Base-by-base conservation (phyloP, 345 rosid species). In the Dovyalis caffra region DNA sequence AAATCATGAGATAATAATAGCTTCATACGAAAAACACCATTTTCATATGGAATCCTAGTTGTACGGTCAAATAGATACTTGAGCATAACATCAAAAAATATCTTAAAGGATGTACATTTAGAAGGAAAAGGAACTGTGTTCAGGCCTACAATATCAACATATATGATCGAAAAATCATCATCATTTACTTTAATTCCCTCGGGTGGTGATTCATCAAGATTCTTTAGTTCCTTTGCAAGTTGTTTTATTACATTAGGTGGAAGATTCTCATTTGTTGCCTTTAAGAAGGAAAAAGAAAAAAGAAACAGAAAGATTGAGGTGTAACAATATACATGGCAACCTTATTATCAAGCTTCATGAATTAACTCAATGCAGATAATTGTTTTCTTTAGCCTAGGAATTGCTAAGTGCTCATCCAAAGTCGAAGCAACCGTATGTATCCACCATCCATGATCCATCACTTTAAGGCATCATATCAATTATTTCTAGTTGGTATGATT, bases 81-180 rank as follows among this genome's bases (percentile, higher is more conserved):
- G 28, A 79, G 58, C 23, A 69, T 32, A 29, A 53, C 20, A 51
- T 34, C 45, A 62, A 76, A 32, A 34, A 20, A 3, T 12, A 2
- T 21, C 25, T 10, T 29, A 20, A 81, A 63, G 18, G 68, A 29
- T 20, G 18, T 71, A 68, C 60, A 45, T 29, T 63, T 66, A 23
- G 3, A 72, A 10, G 26, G 70, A 16, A 23, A 12, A 76, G 57
- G 23, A 45, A 16, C 5, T 82, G 51, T 78, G 82, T 98, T 98
- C 90, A 98, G 99, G 80, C 99, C 99, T 87, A 93, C 99, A 78
- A 96, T 92, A 81, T 96, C 99, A 76, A 98, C 98, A 85, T 81
- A 92, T 60, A 96, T 96, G 77, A 79, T 88, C 4, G 99, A 90
- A 84, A 96, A 89, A 82, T 96, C 94, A 77, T 90, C 97, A 68